These are phyloP conservation scores for Fremontodendron californicum DNA, from an alignment of 345 rosid genomes.

Conservation along the genomic window DNA sequence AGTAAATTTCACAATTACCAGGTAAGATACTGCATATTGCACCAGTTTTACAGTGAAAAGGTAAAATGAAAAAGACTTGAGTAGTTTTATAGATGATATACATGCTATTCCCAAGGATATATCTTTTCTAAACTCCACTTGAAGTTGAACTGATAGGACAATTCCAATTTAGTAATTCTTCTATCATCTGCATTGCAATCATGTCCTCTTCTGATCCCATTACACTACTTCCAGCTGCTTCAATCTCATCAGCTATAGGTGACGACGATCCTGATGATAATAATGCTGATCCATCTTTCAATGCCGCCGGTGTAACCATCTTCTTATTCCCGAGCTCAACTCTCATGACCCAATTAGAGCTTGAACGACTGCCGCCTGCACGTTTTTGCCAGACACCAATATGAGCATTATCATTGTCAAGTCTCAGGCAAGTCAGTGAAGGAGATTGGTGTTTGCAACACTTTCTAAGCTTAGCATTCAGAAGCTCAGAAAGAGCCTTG, in stretches of 20 bases:
- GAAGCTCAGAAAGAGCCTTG: conserved; percentile 44
- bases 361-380: conserved; percentile 44
- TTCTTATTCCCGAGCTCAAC: conserved; percentile 50
- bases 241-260: conserved; percentile 10
- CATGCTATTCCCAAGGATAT: neutral
- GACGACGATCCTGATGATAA: conserved; percentile 14
- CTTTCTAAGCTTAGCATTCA: conserved; percentile 53
- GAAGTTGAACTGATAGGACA: conserved; percentile 25
- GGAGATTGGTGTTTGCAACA: conserved; percentile 56
- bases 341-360: conserved; percentile 64
- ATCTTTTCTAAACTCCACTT: conserved; percentile 1
- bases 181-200: conserved; percentile 73
- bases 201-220: conserved; percentile 52
- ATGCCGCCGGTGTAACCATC: neutral
- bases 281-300: conserved; percentile 18
- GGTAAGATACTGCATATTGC: neutral
- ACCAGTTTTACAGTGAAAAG: neutral
- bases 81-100: neutral
- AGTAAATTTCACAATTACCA: neutral
- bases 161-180: conserved; percentile 62
- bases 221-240: conserved; percentile 7
- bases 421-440: conserved; percentile 70
- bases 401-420: conserved; percentile 59
- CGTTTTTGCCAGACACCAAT: conserved; percentile 81
- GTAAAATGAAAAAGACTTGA: neutral